Evolutionary conservation across 139 green algal genomes (phyloP), one percentile per base, ranked within the genome.

Genomic region (Chlorella sp.): DNA sequence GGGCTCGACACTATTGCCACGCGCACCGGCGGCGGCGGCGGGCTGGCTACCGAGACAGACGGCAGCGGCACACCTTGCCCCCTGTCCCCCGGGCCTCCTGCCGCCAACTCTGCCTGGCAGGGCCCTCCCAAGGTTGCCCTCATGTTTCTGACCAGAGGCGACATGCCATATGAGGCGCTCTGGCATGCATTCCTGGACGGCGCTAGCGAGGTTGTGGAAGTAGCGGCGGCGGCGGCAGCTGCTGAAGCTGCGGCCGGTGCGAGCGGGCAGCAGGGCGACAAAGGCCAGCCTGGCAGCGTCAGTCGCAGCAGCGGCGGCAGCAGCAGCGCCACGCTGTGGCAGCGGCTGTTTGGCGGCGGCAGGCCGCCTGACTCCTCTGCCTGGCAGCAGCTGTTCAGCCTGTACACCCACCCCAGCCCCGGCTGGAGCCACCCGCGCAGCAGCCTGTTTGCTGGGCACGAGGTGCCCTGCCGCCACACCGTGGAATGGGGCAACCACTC

Each of bases 351-450:
- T 60, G 51, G 67, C 38, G 70, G 40, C 40, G 36, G 40, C 24
- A 8, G 68, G 32, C n/a, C 20, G 8, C 11, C 13, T 17, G 3
- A 38, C 54, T 4, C 26, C 0, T n/a, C 38, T 9, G 40, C 6
- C n/a, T 76, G 75, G 64, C 58, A 84, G 40, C 46, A 46, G 43
- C 69, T 90, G 78, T 91, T 91, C 67, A 74, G 60, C 3, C 9
- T 91, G 1, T 88, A 92, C 36, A 83, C 90, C 24, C 89, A 92
- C 79, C 46, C 75, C 5, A 30, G 85, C 48, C 80, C 88, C 26
- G 77, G 70, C 40, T 60, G 60, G 43, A 64, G 48, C 17, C 86
- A 80, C 73, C 54, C 84, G 14, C 24, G 20, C 6, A 48, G 60
- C 62, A 90, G 81, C 73, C 19, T 86, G 62, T 91, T 92, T 83